Percentiles rank a stretch among this genome's conserved stretches.
phyloP scores from a whole-genome alignment of 805 yeast species.

The Myxozyma sirexii region DNA sequence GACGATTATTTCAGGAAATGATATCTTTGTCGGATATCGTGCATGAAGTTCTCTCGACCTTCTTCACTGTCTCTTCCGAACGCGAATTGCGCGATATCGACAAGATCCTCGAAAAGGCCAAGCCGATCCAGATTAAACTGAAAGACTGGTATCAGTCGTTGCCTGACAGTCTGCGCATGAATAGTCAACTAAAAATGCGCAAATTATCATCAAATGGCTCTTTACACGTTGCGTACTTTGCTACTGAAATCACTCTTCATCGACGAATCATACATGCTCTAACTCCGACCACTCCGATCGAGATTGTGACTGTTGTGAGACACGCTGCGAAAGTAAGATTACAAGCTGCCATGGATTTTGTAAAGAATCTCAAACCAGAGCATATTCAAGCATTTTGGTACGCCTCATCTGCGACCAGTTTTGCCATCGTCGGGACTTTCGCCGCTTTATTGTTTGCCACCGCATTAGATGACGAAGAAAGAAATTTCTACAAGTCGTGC shows the following conservation, averaged over 20 bases:
- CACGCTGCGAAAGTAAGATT: slow-evolving; percentile 40
- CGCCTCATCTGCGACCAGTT: slow-evolving; percentile 30
- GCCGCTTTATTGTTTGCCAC: slow-evolving; percentile 36
- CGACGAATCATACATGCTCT: slow-evolving; percentile 51
- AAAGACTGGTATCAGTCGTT: slow-evolving; percentile 44
- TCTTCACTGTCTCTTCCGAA: slow-evolving; percentile 72
- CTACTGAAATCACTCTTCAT: slow-evolving; percentile 38
- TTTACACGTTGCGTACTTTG: slow-evolving; percentile 37
- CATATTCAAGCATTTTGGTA: slow-evolving; percentile 40
- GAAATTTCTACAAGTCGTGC: slow-evolving; percentile 63
- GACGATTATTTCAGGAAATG: slow-evolving; percentile 65
- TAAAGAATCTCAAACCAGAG: slow-evolving; percentile 34
- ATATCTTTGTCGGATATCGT: slow-evolving; percentile 68
- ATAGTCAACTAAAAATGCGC: slow-evolving; percentile 66
- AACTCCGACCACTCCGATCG: slow-evolving; percentile 43
- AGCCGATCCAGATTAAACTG: slow-evolving; percentile 39
- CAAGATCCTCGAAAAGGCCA: slow-evolving; percentile 71
- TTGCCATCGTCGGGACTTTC: slow-evolving; percentile 41
- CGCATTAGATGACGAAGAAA: slow-evolving; percentile 66
- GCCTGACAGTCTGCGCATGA: slow-evolving; percentile 40
- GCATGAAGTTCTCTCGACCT: slow-evolving; percentile 69
- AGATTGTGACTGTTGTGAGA: slow-evolving; percentile 32
- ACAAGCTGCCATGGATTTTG: slow-evolving; percentile 37
- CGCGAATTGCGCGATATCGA: slow-evolving; percentile 60
- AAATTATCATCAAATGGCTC: slow-evolving; percentile 63